Evolutionary conservation across 305 asterid genomes (phyloP).

Genomic region (Fraxinus ornus): DNA sequence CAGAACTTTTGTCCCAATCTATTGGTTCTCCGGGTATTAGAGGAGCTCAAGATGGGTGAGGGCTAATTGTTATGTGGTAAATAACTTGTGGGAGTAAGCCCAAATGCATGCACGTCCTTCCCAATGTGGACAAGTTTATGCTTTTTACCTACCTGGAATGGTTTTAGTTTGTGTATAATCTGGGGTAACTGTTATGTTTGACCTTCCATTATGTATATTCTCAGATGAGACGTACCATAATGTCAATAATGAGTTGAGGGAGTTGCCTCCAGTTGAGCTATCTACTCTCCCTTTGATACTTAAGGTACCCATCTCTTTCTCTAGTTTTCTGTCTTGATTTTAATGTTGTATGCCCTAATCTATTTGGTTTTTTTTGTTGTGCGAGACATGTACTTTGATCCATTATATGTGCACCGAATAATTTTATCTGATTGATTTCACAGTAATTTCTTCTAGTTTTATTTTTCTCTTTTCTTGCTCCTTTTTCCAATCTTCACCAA

Average conservation of each 20-base stretch:
- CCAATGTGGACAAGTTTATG: not conserved
- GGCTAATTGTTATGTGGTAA: not conserved
- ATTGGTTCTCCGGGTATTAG: not conserved
- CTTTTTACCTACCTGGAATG: not conserved
- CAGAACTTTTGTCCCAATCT: not conserved
- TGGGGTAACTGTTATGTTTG: conserved; percentile 19
- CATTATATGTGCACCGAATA: not conserved
- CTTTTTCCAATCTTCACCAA: not conserved
- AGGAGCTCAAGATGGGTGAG: not conserved
- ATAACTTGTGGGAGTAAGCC: not conserved
- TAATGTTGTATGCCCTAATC: not conserved
- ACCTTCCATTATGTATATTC: conserved; percentile 26
- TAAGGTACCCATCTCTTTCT: conserved; percentile 48
- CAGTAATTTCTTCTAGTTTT: conserved; percentile 1
- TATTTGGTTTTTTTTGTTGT: not conserved
- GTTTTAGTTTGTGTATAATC: conserved; percentile 11
- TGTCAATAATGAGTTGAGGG: conserved; percentile 73
- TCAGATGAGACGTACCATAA: conserved; percentile 76
- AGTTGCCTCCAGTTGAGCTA: conserved; percentile 91
- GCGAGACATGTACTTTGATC: conserved; percentile 2
- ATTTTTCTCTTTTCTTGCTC: conserved; percentile 11
- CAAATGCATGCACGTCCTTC: not conserved
- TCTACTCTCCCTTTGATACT: conserved; percentile 83
- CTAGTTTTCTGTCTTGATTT: not conserved
- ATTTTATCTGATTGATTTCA: not conserved